Percentiles rank a stretch among this genome's conserved stretches.
Evolutionary conservation across 345 rosid species (phyloP).

Genomic region (Mallotus nudiflorus): DNA sequence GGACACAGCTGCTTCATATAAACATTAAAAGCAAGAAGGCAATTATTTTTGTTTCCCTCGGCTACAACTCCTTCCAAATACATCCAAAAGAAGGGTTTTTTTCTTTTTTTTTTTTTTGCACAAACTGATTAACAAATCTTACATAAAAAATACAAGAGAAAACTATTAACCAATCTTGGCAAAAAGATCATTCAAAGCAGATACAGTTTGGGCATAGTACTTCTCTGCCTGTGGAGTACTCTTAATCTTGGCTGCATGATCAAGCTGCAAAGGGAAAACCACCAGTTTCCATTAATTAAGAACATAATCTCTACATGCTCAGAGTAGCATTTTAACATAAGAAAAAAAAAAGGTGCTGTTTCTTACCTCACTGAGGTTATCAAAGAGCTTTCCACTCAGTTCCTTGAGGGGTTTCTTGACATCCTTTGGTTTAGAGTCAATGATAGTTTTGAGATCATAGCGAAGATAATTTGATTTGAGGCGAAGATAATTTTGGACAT

Average conservation of each 20-base stretch:
- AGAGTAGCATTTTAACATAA: background rate
- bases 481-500: conserved; percentile 85
- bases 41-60: conserved; percentile 6
- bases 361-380: conserved; percentile 58
- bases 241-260: conserved; percentile 89
- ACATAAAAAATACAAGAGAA: conserved; percentile 9
- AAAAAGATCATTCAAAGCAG: conserved; percentile 76
- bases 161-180: conserved; percentile 73
- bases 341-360: background rate
- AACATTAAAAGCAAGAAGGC: background rate
- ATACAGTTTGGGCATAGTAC: conserved; percentile 71
- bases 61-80: conserved; percentile 13
- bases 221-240: conserved; percentile 82
- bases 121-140: no score
- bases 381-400: conserved; percentile 71
- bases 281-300: background rate
- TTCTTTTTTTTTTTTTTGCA: no score
- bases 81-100: conserved; percentile 19
- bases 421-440: conserved; percentile 67
- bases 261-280: conserved; percentile 51
- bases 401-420: conserved; percentile 70
- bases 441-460: conserved; percentile 83
- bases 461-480: conserved; percentile 72
- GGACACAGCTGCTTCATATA: no score
- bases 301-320: no score